Conservation (phyloP, 2,329 filamentous ascomycete genomes). For the Calonectria multiphialidica region DNA sequence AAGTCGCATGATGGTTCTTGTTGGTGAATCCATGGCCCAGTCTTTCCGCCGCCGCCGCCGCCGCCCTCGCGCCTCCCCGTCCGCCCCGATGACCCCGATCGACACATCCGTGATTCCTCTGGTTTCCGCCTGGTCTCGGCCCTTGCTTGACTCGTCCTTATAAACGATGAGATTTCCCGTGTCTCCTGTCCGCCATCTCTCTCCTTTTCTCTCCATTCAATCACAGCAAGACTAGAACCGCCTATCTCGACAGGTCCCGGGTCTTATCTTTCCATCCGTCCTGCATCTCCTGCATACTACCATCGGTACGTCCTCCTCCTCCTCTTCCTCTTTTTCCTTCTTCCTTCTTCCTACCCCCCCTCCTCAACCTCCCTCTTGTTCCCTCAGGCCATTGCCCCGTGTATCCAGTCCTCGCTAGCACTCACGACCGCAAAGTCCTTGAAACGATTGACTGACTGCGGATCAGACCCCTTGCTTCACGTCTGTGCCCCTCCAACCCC, state of each 20-base stretch:
- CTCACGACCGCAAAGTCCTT: not conserved
- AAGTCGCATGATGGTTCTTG: constrained; percentile 21
- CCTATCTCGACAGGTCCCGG: constrained; percentile 3
- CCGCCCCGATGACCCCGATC: not conserved
- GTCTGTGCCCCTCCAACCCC: constrained; percentile 13
- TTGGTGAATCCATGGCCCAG: constrained; percentile 6
- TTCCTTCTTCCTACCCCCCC: too few species aligned
- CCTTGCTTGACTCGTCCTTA: constrained; percentile 27
- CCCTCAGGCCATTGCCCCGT: not conserved
- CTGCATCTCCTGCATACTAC: not conserved
- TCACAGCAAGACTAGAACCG: constrained; percentile 8
- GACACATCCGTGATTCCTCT: constrained; percentile 20
- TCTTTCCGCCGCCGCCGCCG: constrained; percentile 16
- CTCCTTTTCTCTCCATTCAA: constrained; percentile 19
- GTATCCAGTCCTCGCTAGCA: not conserved
- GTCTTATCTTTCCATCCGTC: constrained; percentile 8
- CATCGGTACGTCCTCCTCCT: not conserved
- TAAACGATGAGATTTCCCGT: constrained; percentile 34
- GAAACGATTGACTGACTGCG: not conserved
- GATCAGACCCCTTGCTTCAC: not conserved
- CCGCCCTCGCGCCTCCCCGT: constrained; percentile 11
- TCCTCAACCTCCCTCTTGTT: not conserved
- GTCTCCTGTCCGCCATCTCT: not conserved
- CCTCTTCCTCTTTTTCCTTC: too few species aligned
- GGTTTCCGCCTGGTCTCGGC: constrained; percentile 15